These are phyloP conservation scores for Plectosphaerella cucumerina DNA, from an alignment of 2,329 filamentous ascomycete genomes.

Conservation along the genomic window DNA sequence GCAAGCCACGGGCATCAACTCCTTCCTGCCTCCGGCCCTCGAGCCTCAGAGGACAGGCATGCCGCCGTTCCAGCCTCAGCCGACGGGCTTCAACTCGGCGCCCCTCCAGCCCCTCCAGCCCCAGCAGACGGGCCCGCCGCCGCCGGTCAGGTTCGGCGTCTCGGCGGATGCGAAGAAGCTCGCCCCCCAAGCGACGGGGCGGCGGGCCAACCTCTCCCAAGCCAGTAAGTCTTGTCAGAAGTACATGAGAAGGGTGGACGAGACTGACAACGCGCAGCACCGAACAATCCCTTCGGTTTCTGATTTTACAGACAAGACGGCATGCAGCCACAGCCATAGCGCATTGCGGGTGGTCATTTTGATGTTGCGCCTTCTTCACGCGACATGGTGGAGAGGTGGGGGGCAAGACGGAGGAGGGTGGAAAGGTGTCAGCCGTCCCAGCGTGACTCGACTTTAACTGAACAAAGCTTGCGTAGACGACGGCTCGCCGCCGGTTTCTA, in stretches of 20 bases:
- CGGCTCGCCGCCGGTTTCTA: neutral
- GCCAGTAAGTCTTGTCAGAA: conserved; percentile 71
- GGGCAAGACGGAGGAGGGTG: no score
- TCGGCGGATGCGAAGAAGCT: conserved; percentile 69
- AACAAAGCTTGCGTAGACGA: neutral
- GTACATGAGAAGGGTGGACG: neutral
- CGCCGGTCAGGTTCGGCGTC: conserved; percentile 85
- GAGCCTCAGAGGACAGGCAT: conserved; percentile 58
- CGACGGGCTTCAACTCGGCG: conserved; percentile 42
- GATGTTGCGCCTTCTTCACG: neutral
- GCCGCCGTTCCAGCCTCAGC: conserved; percentile 42
- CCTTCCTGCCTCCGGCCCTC: conserved; percentile 53
- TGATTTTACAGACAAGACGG: conserved; percentile 14
- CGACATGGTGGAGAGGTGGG: no score
- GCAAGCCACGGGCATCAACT: conserved; percentile 42
- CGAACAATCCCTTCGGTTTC: conserved; percentile 52
- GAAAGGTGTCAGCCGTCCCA: no score
- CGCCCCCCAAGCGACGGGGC: conserved; percentile 79
- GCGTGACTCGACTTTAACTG: neutral
- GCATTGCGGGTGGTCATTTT: neutral
- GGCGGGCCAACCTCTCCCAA: conserved; percentile 85
- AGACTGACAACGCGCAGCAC: conserved; percentile 31
- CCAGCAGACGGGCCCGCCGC: conserved; percentile 62
- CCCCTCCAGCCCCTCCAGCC: conserved; percentile 41
- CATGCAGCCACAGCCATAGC: neutral